Base-by-base conservation (phyloP, 768 basidiomycete species). In the Lentinus brumalis region DNA sequence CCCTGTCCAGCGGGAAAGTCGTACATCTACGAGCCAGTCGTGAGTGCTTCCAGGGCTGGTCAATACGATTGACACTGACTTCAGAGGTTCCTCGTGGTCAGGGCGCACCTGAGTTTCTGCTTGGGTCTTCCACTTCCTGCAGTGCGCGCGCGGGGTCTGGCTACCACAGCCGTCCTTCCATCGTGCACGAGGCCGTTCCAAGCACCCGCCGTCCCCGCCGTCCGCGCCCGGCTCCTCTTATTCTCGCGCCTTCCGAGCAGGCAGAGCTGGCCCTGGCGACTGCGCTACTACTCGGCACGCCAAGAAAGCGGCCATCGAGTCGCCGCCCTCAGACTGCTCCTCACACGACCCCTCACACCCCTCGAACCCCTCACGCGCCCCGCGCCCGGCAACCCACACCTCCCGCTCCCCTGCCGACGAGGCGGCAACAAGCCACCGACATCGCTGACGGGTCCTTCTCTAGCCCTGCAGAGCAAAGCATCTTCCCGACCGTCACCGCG, bases 101-200 rank as follows among this genome's bases (percentile, higher is more conserved):
- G 66, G 59, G 56, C 18, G 63, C 66, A 29, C 63, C 66, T 47
- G 63, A 64, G 50, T 67, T 67, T 57, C 59, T 67, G 31, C 59
- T 57, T 31, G 66, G 66, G 8, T 62, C 53, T n/a, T 67, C 66
- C n/a, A 60, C 58, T 6, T 67, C 66, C 10, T 46, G 49, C 21
- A 41, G 38, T 29, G 63, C 60, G 29, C 59, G 57, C 32, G 60
- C 61, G 5, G 46, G 61, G 16, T 12, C 58, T 5, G 66, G 66
- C 21, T 67, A 57, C 58, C 58, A 55, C 41, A 67, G 66, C 50
- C 40, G 41, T 7, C 50, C 16, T 10, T 49, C 10, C 26, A 7
- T 31, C 14, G 21, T 15, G 29, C 32, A 15, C 12, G 31, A 4
- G 32, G 29, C 30, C 31, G 7, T 21, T 21, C 31, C 18, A 42